A percentile compares a stretch with the other conserved stretches of the same genome.
Evolutionary conservation across 441 rosid genomes (phyloP).

Genomic region (Lagerstroemia fauriei): DNA sequence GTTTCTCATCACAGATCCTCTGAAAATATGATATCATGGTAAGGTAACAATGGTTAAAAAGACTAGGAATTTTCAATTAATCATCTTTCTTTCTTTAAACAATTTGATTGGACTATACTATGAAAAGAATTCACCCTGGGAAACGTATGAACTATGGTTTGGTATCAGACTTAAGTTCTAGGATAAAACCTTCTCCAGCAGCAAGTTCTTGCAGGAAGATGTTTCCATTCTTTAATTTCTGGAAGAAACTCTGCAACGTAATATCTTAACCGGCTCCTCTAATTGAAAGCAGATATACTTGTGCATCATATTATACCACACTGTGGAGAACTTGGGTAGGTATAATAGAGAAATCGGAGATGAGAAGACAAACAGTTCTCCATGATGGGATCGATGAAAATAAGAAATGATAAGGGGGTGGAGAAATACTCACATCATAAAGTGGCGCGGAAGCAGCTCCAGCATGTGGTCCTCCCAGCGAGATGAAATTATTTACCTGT

Average conservation of each 20-base stretch:
- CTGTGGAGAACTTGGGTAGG: background rate
- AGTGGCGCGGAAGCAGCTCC: conserved; percentile 86
- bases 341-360: too few species aligned
- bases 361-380: too few species aligned
- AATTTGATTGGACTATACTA: background rate
- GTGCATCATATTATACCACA: background rate
- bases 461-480: conserved; percentile 91
- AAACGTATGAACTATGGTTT: background rate
- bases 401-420: background rate
- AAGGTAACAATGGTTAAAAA: background rate
- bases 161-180: too few species aligned
- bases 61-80: background rate
- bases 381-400: background rate
- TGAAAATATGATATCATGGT: background rate
- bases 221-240: background rate
- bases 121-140: background rate
- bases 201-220: background rate
- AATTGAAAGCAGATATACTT: too few species aligned
- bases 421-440: conserved; percentile 63
- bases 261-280: background rate
- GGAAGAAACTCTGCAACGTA: background rate
- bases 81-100: background rate
- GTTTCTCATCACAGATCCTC: background rate
- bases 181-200: background rate
- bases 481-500: conserved; percentile 74